These are phyloP conservation scores for fission yeast (Schizosaccharomyces pombe) DNA, from an alignment of 805 yeast genomes.

Conservation along the genomic window DNA sequence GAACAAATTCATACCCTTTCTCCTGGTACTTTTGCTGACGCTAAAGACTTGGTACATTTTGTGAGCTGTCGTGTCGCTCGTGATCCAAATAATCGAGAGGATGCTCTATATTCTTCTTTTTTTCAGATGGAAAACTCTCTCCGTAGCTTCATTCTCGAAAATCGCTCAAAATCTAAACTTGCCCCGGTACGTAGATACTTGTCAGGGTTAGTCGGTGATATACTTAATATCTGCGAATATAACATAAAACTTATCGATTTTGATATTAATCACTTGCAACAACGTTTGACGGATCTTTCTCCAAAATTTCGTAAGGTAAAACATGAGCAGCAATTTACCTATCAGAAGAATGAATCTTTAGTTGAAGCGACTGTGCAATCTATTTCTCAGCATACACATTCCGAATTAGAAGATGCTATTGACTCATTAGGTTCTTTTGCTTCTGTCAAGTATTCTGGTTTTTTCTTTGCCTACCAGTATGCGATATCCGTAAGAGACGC, in stretches of 20 bases:
- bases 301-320: constrained; percentile 10
- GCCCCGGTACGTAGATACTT: constrained; percentile 84
- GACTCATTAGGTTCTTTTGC: constrained; percentile 27
- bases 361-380: constrained; percentile 37
- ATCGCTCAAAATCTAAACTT: constrained; percentile 67
- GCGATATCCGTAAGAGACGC: constrained; percentile 44
- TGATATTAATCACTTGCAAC: constrained; percentile 26
- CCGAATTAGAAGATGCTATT: constrained; percentile 29
- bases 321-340: constrained; percentile 38
- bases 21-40: constrained; percentile 75
- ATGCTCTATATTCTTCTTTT: constrained; percentile 22
- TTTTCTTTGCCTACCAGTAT: constrained; percentile 42
- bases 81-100: constrained; percentile 9
- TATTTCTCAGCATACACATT: constrained; percentile 38
- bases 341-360: constrained; percentile 34
- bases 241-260: constrained; percentile 33
- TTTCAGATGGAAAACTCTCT: constrained; percentile 67
- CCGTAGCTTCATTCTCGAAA: constrained; percentile 67
- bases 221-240: constrained; percentile 33
- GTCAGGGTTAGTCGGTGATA: constrained; percentile 41
- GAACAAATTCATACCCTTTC: constrained; percentile 68
- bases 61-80: constrained; percentile 29
- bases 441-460: constrained; percentile 36
- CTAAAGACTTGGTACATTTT: constrained; percentile 83
- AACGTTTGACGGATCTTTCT: constrained; percentile 27